phyloP scores from a whole-genome alignment of 1,139 yeast species.

The Casaregolazyma suthepensis region DNA sequence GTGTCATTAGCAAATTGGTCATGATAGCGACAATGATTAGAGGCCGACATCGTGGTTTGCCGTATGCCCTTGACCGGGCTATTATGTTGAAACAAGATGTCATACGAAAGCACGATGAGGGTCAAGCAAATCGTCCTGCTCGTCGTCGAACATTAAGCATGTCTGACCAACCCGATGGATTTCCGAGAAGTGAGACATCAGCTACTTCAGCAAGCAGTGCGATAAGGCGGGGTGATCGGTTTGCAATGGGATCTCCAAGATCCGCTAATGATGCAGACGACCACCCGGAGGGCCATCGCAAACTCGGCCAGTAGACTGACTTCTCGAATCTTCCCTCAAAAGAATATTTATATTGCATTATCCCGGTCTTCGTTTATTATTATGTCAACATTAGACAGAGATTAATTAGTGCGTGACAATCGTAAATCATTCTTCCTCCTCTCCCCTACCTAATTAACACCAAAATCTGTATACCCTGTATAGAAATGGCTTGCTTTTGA shows the following conservation, averaged over 20 bases:
- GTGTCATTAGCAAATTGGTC: constrained; percentile 69
- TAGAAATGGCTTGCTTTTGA: constrained; percentile 33
- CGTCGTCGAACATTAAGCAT: constrained; percentile 15
- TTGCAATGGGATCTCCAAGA: neutral
- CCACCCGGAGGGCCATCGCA: neutral
- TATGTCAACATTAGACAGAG: neutral
- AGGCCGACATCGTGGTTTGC: constrained; percentile 96
- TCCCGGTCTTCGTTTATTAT: neutral
- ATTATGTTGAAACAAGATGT: constrained; percentile 76
- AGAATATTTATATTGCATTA: neutral
- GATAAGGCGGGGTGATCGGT: neutral
- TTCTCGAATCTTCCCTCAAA: neutral
- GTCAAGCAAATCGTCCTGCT: constrained; percentile 23
- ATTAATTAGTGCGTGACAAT: neutral
- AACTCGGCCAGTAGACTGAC: neutral
- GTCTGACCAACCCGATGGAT: neutral
- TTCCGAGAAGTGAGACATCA: neutral
- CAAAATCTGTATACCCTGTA: constrained; percentile 41
- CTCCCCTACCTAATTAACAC: constrained; percentile 34
- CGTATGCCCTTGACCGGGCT: constrained; percentile 90
- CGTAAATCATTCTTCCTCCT: neutral
- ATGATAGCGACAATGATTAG: constrained; percentile 86
- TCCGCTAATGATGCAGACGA: neutral
- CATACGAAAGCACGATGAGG: constrained; percentile 59
- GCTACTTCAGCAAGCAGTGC: neutral